phyloP scores from a whole-genome alignment of 345 rosid genomes.

The Syzygium aqueum region DNA sequence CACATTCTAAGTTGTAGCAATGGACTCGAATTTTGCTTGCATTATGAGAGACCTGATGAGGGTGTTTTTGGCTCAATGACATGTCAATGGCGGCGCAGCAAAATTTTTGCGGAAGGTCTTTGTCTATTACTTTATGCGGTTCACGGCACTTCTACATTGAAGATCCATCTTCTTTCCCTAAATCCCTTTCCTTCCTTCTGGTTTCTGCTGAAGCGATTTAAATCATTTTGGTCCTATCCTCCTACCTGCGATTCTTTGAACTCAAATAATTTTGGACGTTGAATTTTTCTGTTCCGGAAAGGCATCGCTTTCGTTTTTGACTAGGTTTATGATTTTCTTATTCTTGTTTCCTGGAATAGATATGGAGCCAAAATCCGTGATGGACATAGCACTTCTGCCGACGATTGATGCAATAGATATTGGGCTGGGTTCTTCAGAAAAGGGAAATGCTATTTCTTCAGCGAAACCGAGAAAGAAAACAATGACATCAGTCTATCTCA shows the following conservation, averaged over 20 bases:
- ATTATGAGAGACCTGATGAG: background rate
- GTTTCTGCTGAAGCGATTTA: background rate
- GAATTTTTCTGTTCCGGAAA: background rate
- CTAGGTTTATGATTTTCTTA: slow-evolving; percentile 1
- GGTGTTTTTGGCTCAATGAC: background rate
- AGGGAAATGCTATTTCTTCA: slow-evolving; percentile 30
- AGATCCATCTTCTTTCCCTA: background rate
- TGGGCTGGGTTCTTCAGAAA: slow-evolving; percentile 68
- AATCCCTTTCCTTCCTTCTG: background rate
- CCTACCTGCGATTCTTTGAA: background rate
- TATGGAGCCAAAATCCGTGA: slow-evolving; percentile 63
- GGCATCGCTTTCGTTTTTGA: background rate
- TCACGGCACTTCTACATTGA: background rate
- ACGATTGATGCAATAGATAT: slow-evolving; percentile 52
- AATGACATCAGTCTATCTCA: slow-evolving; percentile 93
- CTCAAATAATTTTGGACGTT: background rate
- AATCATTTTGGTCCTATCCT: background rate
- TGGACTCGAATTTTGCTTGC: background rate
- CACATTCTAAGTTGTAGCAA: background rate
- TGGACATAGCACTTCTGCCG: slow-evolving; percentile 64
- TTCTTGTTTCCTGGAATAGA: slow-evolving; percentile 33
- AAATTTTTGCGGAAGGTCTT: background rate
- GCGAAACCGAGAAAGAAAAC: slow-evolving; percentile 85
- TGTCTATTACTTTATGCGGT: background rate
- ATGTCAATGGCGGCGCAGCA: background rate